phyloP scores from a whole-genome alignment of 225 moss, liverwort and hornwort genomes.

The Pseudisothecium myosuroides region DNA sequence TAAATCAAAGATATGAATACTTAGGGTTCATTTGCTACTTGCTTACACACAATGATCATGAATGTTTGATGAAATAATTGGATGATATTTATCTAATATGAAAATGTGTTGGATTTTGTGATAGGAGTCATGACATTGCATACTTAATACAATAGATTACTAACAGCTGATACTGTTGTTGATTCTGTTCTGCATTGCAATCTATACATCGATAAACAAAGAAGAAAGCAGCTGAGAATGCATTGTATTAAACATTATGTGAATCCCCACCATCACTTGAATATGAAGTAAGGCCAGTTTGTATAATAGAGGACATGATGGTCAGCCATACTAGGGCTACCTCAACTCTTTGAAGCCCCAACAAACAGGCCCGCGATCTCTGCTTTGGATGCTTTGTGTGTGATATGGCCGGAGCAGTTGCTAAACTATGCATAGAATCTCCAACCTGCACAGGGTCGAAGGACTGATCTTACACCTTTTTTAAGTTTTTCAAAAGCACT shows the following conservation, averaged over 20 bases:
- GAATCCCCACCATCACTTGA: neutral
- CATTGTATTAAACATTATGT: neutral
- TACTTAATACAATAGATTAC: no score
- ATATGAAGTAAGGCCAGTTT: neutral
- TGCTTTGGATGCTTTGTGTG: neutral
- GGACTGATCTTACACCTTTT: neutral
- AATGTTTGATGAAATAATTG: no score
- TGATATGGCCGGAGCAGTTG: neutral
- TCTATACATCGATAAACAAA: no score
- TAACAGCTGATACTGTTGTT: neutral
- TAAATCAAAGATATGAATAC: no score
- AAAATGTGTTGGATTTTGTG: no score
- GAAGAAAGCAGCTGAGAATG: neutral
- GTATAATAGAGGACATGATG: neutral
- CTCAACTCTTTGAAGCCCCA: neutral
- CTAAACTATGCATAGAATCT: neutral
- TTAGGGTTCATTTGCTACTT: no score
- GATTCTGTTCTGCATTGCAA: neutral
- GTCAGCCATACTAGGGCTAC: neutral
- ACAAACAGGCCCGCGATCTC: neutral
- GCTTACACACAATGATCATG: no score
- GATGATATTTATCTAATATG: no score
- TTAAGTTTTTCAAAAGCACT: neutral
- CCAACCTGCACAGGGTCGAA: neutral
- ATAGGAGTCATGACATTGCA: no score